phyloP scores from a whole-genome alignment of 257 asterid genomes.

The Parsonsia alboflavescens region DNA sequence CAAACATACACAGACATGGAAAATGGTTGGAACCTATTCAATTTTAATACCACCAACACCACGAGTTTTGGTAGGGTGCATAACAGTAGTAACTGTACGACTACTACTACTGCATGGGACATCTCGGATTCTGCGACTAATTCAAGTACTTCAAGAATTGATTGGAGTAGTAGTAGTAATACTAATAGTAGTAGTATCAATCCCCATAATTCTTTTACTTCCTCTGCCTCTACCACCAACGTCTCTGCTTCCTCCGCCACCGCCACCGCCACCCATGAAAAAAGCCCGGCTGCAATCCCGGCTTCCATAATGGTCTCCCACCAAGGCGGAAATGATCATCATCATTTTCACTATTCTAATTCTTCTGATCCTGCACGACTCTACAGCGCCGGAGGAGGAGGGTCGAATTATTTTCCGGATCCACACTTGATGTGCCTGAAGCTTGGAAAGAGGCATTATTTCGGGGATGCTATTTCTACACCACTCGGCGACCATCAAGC shows the following conservation, averaged over 20 bases:
- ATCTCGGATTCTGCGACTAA: constrained; percentile 20
- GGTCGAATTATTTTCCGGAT: constrained; percentile 23
- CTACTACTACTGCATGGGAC: constrained; percentile 34
- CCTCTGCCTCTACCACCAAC: background rate
- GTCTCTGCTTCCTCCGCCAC: constrained; percentile 4
- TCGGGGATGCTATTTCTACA: constrained; percentile 24
- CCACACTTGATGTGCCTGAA: constrained; percentile 48
- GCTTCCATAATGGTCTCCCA: constrained; percentile 16
- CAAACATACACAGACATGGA: constrained; percentile 31
- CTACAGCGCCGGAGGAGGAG: background rate
- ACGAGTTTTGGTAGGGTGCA: constrained; percentile 18
- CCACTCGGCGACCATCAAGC: constrained; percentile 2
- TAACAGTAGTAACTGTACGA: constrained; percentile 9
- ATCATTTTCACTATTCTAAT: background rate
- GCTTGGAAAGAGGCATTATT: constrained; percentile 56
- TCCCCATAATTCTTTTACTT: background rate
- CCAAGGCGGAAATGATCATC: constrained; percentile 4
- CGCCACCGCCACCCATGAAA: background rate
- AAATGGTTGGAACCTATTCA: constrained; percentile 36
- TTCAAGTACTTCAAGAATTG: constrained; percentile 4
- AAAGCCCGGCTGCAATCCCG: constrained; percentile 13
- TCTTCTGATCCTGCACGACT: background rate
- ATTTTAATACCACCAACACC: constrained; percentile 14
- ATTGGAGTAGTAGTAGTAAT: background rate
- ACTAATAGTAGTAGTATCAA: background rate